phyloP scores from a whole-genome alignment of 1,284 basidiomycete genomes.

The Austroboletus novae-zelandiae region DNA sequence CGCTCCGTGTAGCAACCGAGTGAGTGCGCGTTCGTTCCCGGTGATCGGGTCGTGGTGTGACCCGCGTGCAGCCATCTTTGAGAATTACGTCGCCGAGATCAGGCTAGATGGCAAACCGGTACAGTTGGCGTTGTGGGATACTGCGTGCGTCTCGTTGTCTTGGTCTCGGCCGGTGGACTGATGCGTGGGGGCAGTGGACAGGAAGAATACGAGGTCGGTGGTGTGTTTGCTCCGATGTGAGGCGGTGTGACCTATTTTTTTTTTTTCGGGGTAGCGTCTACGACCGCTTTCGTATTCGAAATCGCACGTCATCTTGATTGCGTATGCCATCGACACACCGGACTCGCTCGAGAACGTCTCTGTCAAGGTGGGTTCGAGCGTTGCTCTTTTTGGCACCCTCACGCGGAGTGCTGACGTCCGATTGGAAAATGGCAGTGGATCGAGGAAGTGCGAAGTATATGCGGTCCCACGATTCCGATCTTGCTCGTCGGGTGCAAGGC shows the following conservation, averaged over 20 bases:
- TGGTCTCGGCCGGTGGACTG: conserved; percentile 5
- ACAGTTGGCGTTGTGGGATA: conserved; percentile 96
- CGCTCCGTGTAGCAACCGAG: conserved; percentile 50
- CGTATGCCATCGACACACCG: conserved; percentile 94
- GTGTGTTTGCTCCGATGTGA: background rate
- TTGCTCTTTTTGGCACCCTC: background rate
- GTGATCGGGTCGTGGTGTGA: conserved; percentile 5
- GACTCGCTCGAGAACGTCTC: conserved; percentile 96
- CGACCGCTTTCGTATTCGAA: conserved; percentile 96
- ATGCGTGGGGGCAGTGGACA: conserved; percentile 60
- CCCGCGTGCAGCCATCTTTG: conserved; percentile 74
- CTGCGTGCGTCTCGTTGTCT: conserved; percentile 52
- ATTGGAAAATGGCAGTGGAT: conserved; percentile 70
- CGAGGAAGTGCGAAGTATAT: conserved; percentile 91
- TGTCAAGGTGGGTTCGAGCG: conserved; percentile 61
- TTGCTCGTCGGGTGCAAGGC: conserved; percentile 86
- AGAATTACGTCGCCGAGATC: conserved; percentile 99
- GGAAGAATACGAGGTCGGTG: conserved; percentile 86
- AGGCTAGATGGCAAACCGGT: conserved; percentile 95
- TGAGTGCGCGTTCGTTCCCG: conserved; percentile 29
- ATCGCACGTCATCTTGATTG: conserved; percentile 98
- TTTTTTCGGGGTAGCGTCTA: conserved; percentile 55
- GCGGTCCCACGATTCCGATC: conserved; percentile 80
- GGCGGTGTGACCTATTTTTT: background rate
- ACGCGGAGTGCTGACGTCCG: background rate